Conservation (phyloP, 208 protist genomes). For the Leishmania amazonensis region DNA sequence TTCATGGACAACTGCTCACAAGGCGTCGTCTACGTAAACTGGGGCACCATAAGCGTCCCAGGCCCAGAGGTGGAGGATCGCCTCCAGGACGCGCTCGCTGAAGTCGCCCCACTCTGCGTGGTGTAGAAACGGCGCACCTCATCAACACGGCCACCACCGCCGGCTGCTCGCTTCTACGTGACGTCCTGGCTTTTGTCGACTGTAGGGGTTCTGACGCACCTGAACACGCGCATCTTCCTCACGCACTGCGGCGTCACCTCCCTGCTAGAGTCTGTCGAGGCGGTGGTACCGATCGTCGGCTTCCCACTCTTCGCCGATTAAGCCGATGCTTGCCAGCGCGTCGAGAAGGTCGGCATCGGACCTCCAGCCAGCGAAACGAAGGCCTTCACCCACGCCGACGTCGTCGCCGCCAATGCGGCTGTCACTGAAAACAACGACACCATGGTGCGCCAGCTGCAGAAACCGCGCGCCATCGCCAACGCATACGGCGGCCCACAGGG, state of each 20-base stretch:
- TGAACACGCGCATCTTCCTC: conserved; percentile 42
- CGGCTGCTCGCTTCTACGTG: conserved; percentile 16
- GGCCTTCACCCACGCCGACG: conserved; percentile 31
- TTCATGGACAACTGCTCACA: conserved; percentile 44
- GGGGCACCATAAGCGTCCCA: conserved; percentile 43
- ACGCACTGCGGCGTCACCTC: conserved; percentile 58
- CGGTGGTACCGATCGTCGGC: conserved; percentile 41
- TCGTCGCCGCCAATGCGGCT: conserved; percentile 25
- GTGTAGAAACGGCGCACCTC: conserved; percentile 44
- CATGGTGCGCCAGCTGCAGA: conserved; percentile 26
- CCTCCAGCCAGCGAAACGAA: conserved; percentile 32
- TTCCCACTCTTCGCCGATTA: conserved; percentile 64
- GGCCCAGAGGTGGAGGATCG: conserved; percentile 11
- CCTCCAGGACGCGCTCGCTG: conserved; percentile 34
- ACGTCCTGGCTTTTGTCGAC: conserved; percentile 35
- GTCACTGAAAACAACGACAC: conserved; percentile 10
- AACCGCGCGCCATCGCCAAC: conserved; percentile 27
- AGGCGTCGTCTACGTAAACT: conserved; percentile 60
- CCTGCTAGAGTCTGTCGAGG: conserved; percentile 45
- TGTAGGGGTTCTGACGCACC: conserved; percentile 51
- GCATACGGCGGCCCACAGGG: conserved; percentile 41
- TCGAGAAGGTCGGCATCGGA: conserved; percentile 43
- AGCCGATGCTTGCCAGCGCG: conserved; percentile 61
- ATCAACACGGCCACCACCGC: not conserved
- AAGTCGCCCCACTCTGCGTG: conserved; percentile 41